These are phyloP conservation scores for Mycena belliarum DNA, from an alignment of 768 basidiomycete genomes.

Conservation along the genomic window DNA sequence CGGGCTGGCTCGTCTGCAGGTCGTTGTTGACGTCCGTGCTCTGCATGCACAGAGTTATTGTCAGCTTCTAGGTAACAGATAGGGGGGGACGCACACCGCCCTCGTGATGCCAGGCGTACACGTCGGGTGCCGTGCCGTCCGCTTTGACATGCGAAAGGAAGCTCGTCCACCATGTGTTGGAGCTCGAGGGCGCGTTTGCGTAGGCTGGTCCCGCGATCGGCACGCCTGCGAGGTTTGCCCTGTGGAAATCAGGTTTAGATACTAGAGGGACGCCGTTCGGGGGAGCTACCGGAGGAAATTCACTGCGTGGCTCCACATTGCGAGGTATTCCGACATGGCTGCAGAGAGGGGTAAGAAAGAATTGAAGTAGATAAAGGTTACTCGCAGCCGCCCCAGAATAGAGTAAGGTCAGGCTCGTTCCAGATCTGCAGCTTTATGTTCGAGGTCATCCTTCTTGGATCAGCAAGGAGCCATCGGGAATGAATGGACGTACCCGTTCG, in stretches of 20 bases:
- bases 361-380: background rate
- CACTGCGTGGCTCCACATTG: slow-evolving; percentile 21
- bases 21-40: slow-evolving; percentile 23
- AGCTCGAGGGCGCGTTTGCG: slow-evolving; percentile 7
- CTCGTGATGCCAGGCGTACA: slow-evolving; percentile 25
- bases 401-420: slow-evolving; percentile 24
- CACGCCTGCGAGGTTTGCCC: slow-evolving; percentile 21
- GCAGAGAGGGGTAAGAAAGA: background rate
- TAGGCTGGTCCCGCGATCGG: slow-evolving; percentile 20
- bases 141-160: slow-evolving; percentile 19
- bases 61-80: background rate
- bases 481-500: slow-evolving; percentile 11
- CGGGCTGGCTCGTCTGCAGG: slow-evolving; percentile 22
- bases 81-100: slow-evolving; percentile 14
- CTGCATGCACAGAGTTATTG: background rate
- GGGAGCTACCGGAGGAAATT: slow-evolving; percentile 13
- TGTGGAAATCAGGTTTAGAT: background rate
- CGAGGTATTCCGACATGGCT: slow-evolving; percentile 19
- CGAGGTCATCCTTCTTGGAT: slow-evolving; percentile 16
- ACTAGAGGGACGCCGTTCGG: background rate
- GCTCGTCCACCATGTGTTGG: slow-evolving; percentile 25
- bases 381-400: slow-evolving; percentile 23
- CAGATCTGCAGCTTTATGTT: slow-evolving; percentile 24
- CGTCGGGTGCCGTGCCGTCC: slow-evolving; percentile 22
- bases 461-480: too few relatives aligned